Evolutionary conservation across 176 grass and related monocot genomes (phyloP).

Genomic region (Juncus inflexus): DNA sequence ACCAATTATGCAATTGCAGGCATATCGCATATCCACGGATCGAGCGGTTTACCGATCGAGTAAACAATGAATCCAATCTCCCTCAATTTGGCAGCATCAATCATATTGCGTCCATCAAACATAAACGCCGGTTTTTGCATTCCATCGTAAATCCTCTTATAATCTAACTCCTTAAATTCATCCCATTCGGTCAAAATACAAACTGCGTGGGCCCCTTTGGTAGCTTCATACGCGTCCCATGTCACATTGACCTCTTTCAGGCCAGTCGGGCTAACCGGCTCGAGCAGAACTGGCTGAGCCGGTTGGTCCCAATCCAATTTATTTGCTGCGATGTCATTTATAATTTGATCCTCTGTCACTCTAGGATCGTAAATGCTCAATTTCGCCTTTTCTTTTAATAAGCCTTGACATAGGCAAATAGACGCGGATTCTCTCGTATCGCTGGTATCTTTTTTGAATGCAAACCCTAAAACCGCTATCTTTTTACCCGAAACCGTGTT

Average conservation of each 20-base stretch:
- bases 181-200: slow-evolving; percentile 92
- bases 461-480: slow-evolving; percentile 73
- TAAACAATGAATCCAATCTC: slow-evolving; percentile 89
- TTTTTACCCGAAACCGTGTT: slow-evolving; percentile 85
- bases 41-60: slow-evolving; percentile 77
- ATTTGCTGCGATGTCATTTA: slow-evolving; percentile 65
- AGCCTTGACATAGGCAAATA: slow-evolving; percentile 70
- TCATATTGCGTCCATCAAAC: slow-evolving; percentile 69
- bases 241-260: slow-evolving; percentile 58
- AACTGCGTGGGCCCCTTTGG: slow-evolving; percentile 60
- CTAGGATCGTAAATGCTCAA: slow-evolving; percentile 82
- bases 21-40: slow-evolving; percentile 79
- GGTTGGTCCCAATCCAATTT: slow-evolving; percentile 95
- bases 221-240: slow-evolving; percentile 74
- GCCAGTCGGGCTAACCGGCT: slow-evolving; percentile 62
- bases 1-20: slow-evolving; percentile 42
- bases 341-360: slow-evolving; percentile 81
- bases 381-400: slow-evolving; percentile 65
- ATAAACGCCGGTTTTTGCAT: slow-evolving; percentile 91
- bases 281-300: slow-evolving; percentile 58
- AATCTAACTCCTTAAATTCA: slow-evolving; percentile 73
- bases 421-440: slow-evolving; percentile 86
- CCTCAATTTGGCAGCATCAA: slow-evolving; percentile 60
- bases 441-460: slow-evolving; percentile 88
- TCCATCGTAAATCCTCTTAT: slow-evolving; percentile 69